Evolutionary conservation across 1,284 basidiomycete genomes (phyloP).

Genomic region (Tausonia pullulans): DNA sequence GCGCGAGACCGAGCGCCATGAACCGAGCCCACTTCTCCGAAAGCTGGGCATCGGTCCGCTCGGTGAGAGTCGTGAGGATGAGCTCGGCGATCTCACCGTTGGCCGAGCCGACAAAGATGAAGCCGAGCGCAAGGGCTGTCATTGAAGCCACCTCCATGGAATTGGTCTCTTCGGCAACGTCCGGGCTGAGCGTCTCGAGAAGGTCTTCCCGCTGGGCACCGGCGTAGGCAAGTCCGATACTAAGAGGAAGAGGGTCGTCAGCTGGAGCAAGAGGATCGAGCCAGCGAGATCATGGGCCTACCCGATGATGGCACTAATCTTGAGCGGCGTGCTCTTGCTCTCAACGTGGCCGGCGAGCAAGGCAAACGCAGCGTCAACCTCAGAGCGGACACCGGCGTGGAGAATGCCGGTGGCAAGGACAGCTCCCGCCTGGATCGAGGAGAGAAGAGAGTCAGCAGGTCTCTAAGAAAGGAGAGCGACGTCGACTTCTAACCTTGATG

Average conservation of each 20-base stretch:
- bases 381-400: conserved; percentile 79
- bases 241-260: conserved; percentile 10
- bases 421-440: conserved; percentile 59
- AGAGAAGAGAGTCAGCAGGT: not conserved
- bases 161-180: conserved; percentile 63
- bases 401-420: conserved; percentile 90
- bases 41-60: conserved; percentile 57
- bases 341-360: conserved; percentile 85
- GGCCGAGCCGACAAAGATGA: conserved; percentile 90
- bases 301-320: conserved; percentile 76
- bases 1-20: conserved; percentile 76
- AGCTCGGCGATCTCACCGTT: conserved; percentile 86
- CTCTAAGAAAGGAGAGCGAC: not conserved
- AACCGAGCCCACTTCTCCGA: conserved; percentile 91
- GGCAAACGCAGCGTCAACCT: conserved; percentile 87
- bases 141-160: conserved; percentile 86
- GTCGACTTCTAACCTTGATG: conserved; percentile 56
- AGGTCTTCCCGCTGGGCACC: conserved; percentile 86
- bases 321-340: conserved; percentile 71
- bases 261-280: not conserved
- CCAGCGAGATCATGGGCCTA: conserved; percentile 19
- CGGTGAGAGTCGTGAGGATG: conserved; percentile 87
- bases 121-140: conserved; percentile 79
- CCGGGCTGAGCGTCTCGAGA: conserved; percentile 61
- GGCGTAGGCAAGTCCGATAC: conserved; percentile 85